Percentiles rank a stretch among this genome's conserved stretches.
phyloP scores from a whole-genome alignment of 108 stramenopile species.

The Pseudonitzschia delicatissima region DNA sequence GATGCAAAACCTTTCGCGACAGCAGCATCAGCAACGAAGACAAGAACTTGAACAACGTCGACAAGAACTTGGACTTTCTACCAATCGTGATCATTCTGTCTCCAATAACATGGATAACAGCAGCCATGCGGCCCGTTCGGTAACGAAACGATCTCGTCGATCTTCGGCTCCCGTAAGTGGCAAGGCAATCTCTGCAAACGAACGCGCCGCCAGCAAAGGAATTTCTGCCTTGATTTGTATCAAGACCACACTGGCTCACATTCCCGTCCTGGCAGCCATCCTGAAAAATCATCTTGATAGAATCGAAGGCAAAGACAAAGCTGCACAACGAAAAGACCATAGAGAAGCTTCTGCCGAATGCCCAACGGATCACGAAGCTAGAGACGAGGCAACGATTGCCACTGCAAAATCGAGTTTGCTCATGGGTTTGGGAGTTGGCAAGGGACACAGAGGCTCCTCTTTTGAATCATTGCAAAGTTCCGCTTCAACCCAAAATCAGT shows the following conservation, averaged over 20 bases:
- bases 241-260: conserved; percentile 67
- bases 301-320: conserved; percentile 25
- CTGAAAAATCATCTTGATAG: conserved; percentile 61
- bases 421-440: conserved; percentile 63
- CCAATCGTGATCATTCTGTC: conserved; percentile 7
- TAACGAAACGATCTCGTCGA: not conserved
- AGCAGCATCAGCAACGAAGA: conserved; percentile 15
- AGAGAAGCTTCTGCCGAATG: not conserved
- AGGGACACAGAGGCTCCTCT: too few species aligned
- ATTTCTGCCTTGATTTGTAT: conserved; percentile 85
- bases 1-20: not conserved
- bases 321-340: conserved; percentile 1
- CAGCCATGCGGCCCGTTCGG: not conserved
- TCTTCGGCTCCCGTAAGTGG: too few species aligned
- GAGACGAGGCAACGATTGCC: conserved; percentile 33
- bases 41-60: conserved; percentile 7
- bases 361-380: conserved; percentile 18
- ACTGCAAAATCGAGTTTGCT: conserved; percentile 55
- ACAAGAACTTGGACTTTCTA: conserved; percentile 23
- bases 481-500: conserved; percentile 36
- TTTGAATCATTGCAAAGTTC: not conserved
- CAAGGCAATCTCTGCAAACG: conserved; percentile 35
- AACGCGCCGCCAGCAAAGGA: conserved; percentile 71
- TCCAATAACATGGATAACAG: not conserved
- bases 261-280: conserved; percentile 63